Conservation (phyloP, 202 grass and related monocot genomes). For the Schoenoplectus tabernaemontani region DNA sequence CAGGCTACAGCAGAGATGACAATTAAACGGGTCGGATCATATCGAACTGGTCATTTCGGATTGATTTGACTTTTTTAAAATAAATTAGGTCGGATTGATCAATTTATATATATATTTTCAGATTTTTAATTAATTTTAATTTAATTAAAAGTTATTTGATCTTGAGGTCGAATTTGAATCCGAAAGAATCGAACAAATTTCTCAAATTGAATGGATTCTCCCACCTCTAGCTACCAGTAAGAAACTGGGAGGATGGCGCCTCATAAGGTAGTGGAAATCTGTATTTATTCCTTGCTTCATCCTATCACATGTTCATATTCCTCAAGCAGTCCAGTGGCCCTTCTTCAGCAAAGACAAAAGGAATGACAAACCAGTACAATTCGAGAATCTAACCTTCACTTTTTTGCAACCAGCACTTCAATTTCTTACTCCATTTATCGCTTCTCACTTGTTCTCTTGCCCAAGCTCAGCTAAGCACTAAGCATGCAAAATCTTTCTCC, state of each 20-base stretch:
- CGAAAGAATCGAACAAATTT: no score
- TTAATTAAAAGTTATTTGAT: no score
- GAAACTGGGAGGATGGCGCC: not conserved
- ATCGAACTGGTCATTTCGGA: no score
- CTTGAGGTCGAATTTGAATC: no score
- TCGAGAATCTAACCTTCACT: not conserved
- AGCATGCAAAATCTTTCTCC: not conserved
- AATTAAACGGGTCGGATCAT: no score
- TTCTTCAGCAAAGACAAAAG: not conserved
- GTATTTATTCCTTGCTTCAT: constrained; percentile 1
- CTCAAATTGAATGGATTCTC: no score
- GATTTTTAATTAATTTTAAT: no score
- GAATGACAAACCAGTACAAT: not conserved
- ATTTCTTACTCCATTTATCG: not conserved
- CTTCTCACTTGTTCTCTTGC: not conserved
- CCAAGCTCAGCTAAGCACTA: not conserved
- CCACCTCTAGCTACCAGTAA: no score
- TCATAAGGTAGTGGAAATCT: not conserved
- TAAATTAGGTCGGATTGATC: no score
- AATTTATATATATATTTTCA: no score
- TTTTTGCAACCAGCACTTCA: not conserved
- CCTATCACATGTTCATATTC: not conserved
- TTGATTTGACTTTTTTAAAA: no score
- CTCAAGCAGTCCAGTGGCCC: not conserved
- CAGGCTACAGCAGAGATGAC: no score